These are phyloP conservation scores for Pyrus pyrifolia DNA, from an alignment of 306 rosid genomes.

Conservation along the genomic window DNA sequence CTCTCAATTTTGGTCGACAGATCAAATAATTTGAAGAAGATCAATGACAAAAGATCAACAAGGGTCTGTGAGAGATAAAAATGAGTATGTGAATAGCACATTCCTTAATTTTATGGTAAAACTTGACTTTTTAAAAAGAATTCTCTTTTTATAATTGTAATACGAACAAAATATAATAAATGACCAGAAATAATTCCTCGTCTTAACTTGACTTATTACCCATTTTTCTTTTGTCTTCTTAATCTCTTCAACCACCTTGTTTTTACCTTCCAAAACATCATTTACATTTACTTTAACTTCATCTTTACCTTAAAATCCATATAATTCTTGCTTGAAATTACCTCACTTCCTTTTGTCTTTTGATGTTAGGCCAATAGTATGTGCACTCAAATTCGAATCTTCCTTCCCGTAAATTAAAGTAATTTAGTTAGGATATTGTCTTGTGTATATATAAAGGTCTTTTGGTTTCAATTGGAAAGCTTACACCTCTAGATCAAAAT, in stretches of 20 bases:
- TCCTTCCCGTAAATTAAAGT: no score
- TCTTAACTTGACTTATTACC: background rate
- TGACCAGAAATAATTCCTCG: background rate
- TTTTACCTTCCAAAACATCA: background rate
- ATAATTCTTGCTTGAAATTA: background rate
- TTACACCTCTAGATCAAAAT: background rate
- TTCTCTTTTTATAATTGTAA: background rate
- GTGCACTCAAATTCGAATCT: no score
- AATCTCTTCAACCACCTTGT: background rate
- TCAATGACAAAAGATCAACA: no score
- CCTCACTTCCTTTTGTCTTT: background rate
- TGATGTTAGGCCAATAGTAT: background rate
- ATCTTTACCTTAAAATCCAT: background rate
- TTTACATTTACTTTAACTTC: background rate
- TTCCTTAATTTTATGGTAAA: no score
- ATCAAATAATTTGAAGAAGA: no score
- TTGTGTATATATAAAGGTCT: no score
- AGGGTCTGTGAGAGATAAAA: no score
- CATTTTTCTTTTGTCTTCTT: background rate
- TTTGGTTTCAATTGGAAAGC: background rate
- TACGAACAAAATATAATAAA: no score
- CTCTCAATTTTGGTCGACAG: no score
- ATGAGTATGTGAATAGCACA: no score
- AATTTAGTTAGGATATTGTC: background rate
- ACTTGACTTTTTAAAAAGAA: background rate